Conservation (phyloP, 75 land plant genomes). For the Cupressus sempervirens region DNA sequence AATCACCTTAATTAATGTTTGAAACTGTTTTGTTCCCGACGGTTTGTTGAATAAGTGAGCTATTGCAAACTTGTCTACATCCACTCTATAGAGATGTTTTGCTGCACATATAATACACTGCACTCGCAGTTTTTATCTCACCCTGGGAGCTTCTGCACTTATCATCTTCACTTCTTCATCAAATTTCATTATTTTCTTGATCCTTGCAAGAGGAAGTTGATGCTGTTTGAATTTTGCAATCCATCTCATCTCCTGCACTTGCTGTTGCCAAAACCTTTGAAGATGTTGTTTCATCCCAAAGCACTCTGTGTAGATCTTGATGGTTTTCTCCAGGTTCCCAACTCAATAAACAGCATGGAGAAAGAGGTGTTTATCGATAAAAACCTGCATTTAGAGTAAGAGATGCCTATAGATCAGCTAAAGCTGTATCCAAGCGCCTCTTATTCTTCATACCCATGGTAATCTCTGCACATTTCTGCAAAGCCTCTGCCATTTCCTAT, state of each 20-base stretch:
- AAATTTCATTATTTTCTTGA: constrained; percentile 63
- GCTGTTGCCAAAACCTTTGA: constrained; percentile 17
- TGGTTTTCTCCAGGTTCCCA: constrained; percentile 91
- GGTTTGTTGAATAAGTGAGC: too few relatives aligned
- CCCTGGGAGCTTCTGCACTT: too few relatives aligned
- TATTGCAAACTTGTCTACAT: too few relatives aligned
- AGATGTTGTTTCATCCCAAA: constrained; percentile 41
- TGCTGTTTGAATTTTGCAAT: constrained; percentile 55
- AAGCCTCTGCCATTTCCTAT: constrained; percentile 26
- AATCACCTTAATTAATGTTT: too few relatives aligned
- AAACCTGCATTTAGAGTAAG: constrained; percentile 31
- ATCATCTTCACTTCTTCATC: constrained; percentile 64
- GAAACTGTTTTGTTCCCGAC: too few relatives aligned
- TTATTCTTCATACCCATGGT: constrained; percentile 6
- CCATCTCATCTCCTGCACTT: too few relatives aligned
- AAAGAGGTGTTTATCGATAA: constrained; percentile 80
- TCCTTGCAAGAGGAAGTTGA: constrained; percentile 54
- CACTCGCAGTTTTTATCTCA: too few relatives aligned
- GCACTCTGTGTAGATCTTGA: too few relatives aligned
- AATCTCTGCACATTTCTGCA: constrained; percentile 20
- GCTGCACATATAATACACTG: too few relatives aligned
- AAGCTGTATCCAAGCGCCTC: constrained; percentile 36
- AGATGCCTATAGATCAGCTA: constrained; percentile 46
- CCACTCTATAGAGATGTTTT: too few relatives aligned
- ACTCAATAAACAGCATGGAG: constrained; percentile 98